Evolutionary conservation across 345 rosid species (phyloP), one percentile per base, ranked within the genome.

Genomic region (Euphorbia lathyris): DNA sequence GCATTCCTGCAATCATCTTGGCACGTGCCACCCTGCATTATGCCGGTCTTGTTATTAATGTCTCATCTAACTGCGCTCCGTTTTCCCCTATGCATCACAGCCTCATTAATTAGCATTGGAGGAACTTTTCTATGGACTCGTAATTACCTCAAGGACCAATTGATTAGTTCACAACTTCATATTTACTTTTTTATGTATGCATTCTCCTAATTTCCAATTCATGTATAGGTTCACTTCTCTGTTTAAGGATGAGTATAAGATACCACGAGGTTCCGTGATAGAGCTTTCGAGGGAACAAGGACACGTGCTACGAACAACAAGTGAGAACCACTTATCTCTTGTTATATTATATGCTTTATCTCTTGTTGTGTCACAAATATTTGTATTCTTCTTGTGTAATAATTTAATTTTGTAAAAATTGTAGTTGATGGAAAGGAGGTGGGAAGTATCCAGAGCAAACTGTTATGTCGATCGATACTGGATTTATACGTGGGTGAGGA

Each of bases 241-340:
- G 76, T 94, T 94, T 83, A 91, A 89, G 82, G 98, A 94, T 80
- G 98, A 94, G 70, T 83, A 78, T 67, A 91, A 91, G 76, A 87
- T 91, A 64, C 96, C 98, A n/a, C 82, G 77, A 40, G 86, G 90
- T 70, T 84, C 96, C 32, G 82, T 80, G 52, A 90, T 94, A 71
- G 90, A 87, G 68, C 82, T 94, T 73, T 79, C 93, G 36, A 83
- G 80, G 80, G 93, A 90, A 63, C 84, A 62, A 19, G 93, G 91
- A 72, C 70, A 88, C 68, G 75, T 88, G 23, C 90, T 90, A 73
- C 75, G 73, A 55, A 90, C 97, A 63, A 82, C 73, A 50, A 91
- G 97, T 89, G 79, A 87, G 85, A 20, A 52, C 32, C 67, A 58
- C 11, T 66, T 58, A 43, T 70, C 34, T 58, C 48, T 36, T 26